A percentile compares a stretch with the other conserved stretches of the same genome.
Evolutionary conservation across 345 rosid species (phyloP).

Genomic region (Eucalyptus erythrocorys): DNA sequence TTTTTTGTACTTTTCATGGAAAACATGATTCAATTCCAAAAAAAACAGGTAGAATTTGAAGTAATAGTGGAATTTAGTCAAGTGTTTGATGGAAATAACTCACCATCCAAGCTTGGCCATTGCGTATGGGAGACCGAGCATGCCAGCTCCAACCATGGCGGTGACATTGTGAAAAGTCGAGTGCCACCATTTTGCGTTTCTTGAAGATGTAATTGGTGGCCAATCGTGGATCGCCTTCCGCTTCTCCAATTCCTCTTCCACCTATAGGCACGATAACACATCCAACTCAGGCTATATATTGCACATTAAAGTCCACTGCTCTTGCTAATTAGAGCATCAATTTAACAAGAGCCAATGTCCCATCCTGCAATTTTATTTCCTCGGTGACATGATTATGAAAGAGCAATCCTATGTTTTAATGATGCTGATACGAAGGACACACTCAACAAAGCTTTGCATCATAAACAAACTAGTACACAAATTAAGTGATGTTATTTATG

Average conservation of each 20-base stretch:
- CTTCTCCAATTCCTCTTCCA: conserved; percentile 7
- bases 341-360: too few species aligned
- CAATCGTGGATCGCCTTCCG: conserved; percentile 50
- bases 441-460: too few species aligned
- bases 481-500: too few species aligned
- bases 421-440: too few species aligned
- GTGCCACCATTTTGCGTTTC: conserved; percentile 92
- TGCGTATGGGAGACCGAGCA: conserved; percentile 73
- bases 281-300: not conserved
- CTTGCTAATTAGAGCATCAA: too few species aligned
- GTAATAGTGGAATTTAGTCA: not conserved
- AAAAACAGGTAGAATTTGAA: not conserved
- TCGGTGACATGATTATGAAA: too few species aligned
- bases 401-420: too few species aligned
- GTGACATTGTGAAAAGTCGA: conserved; percentile 78
- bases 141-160: conserved; percentile 87
- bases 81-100: not conserved
- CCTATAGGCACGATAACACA: not conserved
- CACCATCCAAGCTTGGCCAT: conserved; percentile 80
- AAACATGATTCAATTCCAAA: not conserved
- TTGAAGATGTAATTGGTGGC: conserved; percentile 61
- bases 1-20: too few species aligned
- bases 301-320: too few species aligned
- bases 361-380: too few species aligned
- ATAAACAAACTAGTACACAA: too few species aligned